A percentile compares a stretch with the other conserved stretches of the same genome.
Evolutionary conservation across 2,329 filamentous ascomycete genomes (phyloP).

Genomic region (Clarireedia hainanense): DNA sequence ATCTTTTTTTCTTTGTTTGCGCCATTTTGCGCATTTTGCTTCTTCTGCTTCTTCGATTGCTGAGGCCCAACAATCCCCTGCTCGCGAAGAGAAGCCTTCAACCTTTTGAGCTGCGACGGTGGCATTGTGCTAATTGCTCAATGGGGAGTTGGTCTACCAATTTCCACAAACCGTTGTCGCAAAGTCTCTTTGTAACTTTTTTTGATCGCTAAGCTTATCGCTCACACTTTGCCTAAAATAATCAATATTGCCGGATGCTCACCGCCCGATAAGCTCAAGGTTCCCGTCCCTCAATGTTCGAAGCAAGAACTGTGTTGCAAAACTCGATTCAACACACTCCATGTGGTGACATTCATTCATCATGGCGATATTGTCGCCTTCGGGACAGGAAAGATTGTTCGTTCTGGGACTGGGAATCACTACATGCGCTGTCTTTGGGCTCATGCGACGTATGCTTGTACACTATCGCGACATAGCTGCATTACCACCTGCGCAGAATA

Average conservation of each 20-base stretch:
- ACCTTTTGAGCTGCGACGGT: constrained; percentile 90
- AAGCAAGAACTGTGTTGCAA: neutral
- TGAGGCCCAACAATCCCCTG: constrained; percentile 87
- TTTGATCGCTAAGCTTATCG: constrained; percentile 16
- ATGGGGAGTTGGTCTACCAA: neutral
- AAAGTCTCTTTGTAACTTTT: constrained; percentile 14
- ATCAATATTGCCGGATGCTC: neutral
- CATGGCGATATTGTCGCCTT: constrained; percentile 26
- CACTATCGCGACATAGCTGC: constrained; percentile 56
- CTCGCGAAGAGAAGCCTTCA: constrained; percentile 84
- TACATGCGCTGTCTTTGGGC: constrained; percentile 48
- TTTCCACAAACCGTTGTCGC: neutral
- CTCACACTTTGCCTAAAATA: neutral
- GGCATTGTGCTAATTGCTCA: constrained; percentile 53
- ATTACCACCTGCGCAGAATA: constrained; percentile 56
- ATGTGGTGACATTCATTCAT: constrained; percentile 17
- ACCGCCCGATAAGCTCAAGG: constrained; percentile 1
- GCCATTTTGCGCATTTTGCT: constrained; percentile 60
- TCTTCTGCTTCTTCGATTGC: constrained; percentile 91
- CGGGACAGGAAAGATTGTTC: constrained; percentile 23
- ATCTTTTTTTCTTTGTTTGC: constrained; percentile 64
- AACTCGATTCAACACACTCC: neutral
- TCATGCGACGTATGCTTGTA: constrained; percentile 50
- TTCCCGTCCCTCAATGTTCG: neutral
- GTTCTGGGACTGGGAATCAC: constrained; percentile 36